Conservation (phyloP, 192 early-diverging fungal species). For the Backusella circina region DNA sequence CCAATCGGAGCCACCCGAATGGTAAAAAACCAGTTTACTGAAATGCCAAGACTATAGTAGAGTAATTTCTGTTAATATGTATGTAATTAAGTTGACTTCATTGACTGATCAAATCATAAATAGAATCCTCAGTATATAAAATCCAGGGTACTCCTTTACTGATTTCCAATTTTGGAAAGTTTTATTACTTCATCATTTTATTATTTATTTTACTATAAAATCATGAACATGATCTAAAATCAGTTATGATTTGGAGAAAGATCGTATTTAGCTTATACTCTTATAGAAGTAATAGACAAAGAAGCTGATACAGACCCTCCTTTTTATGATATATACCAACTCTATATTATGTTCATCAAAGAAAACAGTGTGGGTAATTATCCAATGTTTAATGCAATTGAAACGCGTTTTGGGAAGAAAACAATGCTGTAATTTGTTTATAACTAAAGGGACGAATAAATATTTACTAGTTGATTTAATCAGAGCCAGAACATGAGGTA, state of each 20-base stretch:
- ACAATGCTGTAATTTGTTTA: neutral
- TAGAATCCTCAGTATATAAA: neutral
- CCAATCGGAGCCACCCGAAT: neutral
- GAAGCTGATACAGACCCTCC: neutral
- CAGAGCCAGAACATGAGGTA: neutral
- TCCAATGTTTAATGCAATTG: neutral
- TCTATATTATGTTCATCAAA: no score
- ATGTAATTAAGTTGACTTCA: neutral
- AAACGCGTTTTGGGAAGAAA: neutral
- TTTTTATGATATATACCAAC: no score
- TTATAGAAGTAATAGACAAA: neutral
- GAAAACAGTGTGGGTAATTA: neutral
- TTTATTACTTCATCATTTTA: neutral
- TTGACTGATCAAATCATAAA: neutral
- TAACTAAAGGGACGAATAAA: neutral
- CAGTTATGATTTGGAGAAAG: neutral
- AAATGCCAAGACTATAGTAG: neutral
- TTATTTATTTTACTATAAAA: neutral
- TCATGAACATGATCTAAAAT: neutral
- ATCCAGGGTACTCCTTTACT: neutral
- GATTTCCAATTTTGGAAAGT: neutral
- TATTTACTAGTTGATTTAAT: neutral
- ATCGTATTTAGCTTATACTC: neutral
- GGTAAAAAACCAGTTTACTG: neutral
- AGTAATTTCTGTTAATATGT: neutral